These are phyloP conservation scores for Biscutella auriculata DNA, from an alignment of 441 rosid species.

Conservation along the genomic window DNA sequence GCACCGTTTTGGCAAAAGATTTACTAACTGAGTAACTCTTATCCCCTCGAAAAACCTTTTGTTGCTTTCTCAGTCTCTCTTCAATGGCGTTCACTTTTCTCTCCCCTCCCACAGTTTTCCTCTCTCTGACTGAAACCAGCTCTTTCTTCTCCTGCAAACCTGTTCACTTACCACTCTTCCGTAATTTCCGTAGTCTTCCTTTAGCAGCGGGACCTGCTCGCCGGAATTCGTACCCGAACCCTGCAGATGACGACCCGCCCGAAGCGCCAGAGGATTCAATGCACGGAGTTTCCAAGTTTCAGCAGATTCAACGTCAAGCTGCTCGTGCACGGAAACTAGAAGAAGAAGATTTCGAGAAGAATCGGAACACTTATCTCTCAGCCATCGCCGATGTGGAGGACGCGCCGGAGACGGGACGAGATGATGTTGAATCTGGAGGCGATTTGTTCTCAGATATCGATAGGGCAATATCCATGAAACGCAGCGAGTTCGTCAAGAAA, in stretches of 20 bases:
- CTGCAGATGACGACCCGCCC: conserved; percentile 76
- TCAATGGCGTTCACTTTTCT: conserved; percentile 29
- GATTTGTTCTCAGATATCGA: conserved; percentile 82
- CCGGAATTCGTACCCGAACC: conserved; percentile 42
- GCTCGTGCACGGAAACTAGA: conserved; percentile 51
- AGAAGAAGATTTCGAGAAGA: conserved; percentile 63
- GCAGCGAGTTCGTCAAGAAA: conserved; percentile 64
- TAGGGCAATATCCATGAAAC: conserved; percentile 68
- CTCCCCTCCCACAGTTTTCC: conserved; percentile 25
- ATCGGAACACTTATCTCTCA: conserved; percentile 54
- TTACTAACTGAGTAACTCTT: no score
- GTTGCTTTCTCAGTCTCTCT: conserved; percentile 8
- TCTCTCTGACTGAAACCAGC: conserved; percentile 20
- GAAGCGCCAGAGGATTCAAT: conserved; percentile 76
- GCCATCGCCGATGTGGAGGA: conserved; percentile 72
- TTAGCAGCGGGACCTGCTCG: conserved; percentile 33
- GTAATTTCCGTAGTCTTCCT: conserved; percentile 2
- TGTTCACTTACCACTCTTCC: conserved; percentile 13
- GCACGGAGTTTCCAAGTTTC: conserved; percentile 68
- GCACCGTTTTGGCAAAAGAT: conserved; percentile 12
- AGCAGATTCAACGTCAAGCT: conserved; percentile 67
- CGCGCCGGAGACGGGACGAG: conserved; percentile 25
- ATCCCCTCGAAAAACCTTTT: conserved; percentile 27
- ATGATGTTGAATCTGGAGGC: conserved; percentile 27
- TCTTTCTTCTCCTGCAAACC: conserved; percentile 23